These are phyloP conservation scores for Logfia minima DNA, from an alignment of 129 eudicot species.

Conservation along the genomic window DNA sequence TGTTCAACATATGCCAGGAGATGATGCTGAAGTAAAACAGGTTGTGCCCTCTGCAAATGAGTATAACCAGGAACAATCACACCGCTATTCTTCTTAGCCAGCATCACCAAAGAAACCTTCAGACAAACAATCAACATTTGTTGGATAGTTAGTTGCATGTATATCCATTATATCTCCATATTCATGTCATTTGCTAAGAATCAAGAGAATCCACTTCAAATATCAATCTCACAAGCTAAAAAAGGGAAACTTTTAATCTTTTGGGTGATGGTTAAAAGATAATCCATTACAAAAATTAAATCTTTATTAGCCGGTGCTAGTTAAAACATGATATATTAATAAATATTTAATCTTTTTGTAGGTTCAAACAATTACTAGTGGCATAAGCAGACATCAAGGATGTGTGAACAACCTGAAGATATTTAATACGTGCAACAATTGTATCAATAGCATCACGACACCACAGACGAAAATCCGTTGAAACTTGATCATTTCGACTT, in stretches of 20 bases:
- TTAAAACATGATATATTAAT: neutral
- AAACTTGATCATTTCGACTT: constrained; percentile 95
- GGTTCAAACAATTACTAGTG: neutral
- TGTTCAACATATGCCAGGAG: constrained; percentile 88
- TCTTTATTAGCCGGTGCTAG: neutral
- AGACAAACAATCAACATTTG: neutral
- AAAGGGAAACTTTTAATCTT: too few species aligned
- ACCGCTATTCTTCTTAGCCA: constrained; percentile 78
- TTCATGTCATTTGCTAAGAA: neutral
- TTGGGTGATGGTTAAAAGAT: neutral
- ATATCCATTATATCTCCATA: constrained; percentile 5
- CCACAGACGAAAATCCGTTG: constrained; percentile 90
- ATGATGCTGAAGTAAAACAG: constrained; percentile 90
- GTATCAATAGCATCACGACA: constrained; percentile 83
- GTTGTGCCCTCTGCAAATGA: constrained; percentile 95
- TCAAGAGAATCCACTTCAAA: neutral
- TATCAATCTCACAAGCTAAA: neutral
- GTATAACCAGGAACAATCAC: constrained; percentile 94
- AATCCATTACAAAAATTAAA: too few species aligned
- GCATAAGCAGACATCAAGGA: neutral
- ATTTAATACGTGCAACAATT: constrained; percentile 43
- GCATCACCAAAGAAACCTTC: constrained; percentile 66
- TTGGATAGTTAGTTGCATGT: neutral
- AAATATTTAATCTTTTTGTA: neutral
- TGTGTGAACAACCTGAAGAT: constrained; percentile 58